These are phyloP conservation scores for Rhodotorula mucilaginosa DNA, from an alignment of 1,284 basidiomycete genomes.

Conservation along the genomic window DNA sequence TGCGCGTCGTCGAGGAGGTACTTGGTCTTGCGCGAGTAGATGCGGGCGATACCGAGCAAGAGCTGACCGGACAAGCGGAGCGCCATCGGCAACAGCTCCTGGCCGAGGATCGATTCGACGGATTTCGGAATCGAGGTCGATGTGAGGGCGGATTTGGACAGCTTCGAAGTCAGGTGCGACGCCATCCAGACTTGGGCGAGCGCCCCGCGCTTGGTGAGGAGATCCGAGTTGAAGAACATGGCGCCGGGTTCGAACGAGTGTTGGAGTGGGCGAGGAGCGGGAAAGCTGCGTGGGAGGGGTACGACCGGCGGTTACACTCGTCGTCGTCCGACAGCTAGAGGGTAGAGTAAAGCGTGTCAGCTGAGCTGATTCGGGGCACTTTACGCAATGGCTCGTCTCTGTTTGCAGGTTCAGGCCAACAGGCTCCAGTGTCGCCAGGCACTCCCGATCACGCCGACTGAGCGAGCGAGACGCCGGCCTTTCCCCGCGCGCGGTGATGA, in stretches of 20 bases:
- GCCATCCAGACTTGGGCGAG: conserved; percentile 97
- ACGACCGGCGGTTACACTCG: too few species aligned
- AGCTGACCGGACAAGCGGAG: conserved; percentile 92
- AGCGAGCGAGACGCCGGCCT: too few species aligned
- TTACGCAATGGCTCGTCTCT: too few species aligned
- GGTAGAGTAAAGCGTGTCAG: too few species aligned
- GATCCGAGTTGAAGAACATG: conserved; percentile 41
- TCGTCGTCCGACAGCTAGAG: too few species aligned
- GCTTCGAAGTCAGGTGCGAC: conserved; percentile 96
- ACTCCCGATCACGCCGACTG: too few species aligned
- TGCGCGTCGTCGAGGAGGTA: conserved; percentile 97
- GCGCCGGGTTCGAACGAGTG: background rate
- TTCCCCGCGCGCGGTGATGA: too few species aligned
- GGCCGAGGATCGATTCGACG: conserved; percentile 43
- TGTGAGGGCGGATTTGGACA: conserved; percentile 90
- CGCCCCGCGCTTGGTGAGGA: conserved; percentile 82
- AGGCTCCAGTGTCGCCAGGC: too few species aligned
- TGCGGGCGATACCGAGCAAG: conserved; percentile 90
- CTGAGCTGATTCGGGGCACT: too few species aligned
- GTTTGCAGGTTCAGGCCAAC: too few species aligned
- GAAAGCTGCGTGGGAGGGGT: background rate
- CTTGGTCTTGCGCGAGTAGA: conserved; percentile 96
- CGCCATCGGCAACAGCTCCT: conserved; percentile 64
- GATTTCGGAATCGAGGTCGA: conserved; percentile 92
- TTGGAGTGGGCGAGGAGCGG: background rate